Evolutionary conservation across 2,329 filamentous ascomycete species (phyloP), one percentile per base, ranked within the genome.

Genomic region (Trichophyton simii): DNA sequence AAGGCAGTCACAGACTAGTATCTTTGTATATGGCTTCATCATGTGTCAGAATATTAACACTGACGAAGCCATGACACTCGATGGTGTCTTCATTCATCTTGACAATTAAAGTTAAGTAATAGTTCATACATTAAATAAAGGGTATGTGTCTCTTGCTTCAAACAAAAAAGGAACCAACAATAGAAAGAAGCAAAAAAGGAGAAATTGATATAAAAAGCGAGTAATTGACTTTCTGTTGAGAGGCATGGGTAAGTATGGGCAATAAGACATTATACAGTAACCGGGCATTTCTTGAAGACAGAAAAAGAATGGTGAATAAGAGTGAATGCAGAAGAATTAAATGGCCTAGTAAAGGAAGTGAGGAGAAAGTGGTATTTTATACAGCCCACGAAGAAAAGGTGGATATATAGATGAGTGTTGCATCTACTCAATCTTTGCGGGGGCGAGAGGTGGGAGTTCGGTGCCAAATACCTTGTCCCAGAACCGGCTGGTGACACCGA

Each of bases 391-490:
- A 22, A 59, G 36, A 7, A 6, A 6, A 20, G 31, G 41, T n/a
- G 31, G 15, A 8, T 25, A 38, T 20, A 44, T 44, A 44, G 15
- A 18, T 7, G 41, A 4, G 41, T 6, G 8, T 8, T 13, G 52
- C 2, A 18, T 34, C 55, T 66, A 76, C 66, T 74, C 70, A 31
- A 71, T 64, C 68, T 76, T 76, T 31, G 64, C 62, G 13, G 65
- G 69, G 62, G 74, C 74, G 11, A 72, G 68, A 20, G 70, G 59
- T 2, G 72, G 75, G 67, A 99, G 79, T 76, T 95, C 87, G 0
- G 94, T 99, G 66, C 91, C 90, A 72, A 99, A 99, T 5, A 99
- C 77, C 58, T 78, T 79, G 73, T 99, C 94, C 94, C 94, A 99
- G 80, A 99, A 96, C 66, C 87, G 85, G 79, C 88, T 96, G 36